phyloP scores from a whole-genome alignment of 208 protist genomes.

The Leishmania turanica region DNA sequence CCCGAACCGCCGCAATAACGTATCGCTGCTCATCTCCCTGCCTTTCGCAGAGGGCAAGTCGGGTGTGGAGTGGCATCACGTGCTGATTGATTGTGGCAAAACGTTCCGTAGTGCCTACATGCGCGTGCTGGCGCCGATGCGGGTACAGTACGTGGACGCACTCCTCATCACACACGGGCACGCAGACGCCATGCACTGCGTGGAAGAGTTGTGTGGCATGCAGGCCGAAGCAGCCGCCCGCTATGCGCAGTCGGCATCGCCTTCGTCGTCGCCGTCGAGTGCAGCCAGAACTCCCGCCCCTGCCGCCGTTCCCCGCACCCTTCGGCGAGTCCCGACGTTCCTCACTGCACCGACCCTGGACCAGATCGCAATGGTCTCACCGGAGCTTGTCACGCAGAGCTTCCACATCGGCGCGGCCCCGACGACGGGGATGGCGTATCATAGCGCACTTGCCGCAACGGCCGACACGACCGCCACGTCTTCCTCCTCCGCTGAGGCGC shows the following conservation, averaged over 20 bases:
- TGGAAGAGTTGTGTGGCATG: conserved; percentile 89
- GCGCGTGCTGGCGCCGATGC: conserved; percentile 65
- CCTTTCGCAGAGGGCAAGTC: conserved; percentile 17
- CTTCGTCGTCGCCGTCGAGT: not conserved
- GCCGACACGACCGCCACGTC: conserved; percentile 10
- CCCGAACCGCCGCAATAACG: conserved; percentile 80
- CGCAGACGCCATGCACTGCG: conserved; percentile 77
- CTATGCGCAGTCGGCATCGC: not conserved
- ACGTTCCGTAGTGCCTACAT: conserved; percentile 91
- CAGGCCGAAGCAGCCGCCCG: conserved; percentile 44
- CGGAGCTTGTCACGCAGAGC: conserved; percentile 38
- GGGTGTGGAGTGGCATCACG: conserved; percentile 29
- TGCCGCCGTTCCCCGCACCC: conserved; percentile 8
- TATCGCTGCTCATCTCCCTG: conserved; percentile 72
- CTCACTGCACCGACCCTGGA: conserved; percentile 52
- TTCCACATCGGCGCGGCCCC: conserved; percentile 25
- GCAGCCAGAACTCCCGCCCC: not conserved
- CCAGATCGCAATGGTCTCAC: conserved; percentile 55
- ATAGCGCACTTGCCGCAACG: conserved; percentile 11
- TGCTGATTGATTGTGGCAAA: conserved; percentile 90
- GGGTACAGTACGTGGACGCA: conserved; percentile 66
- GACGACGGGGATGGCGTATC: conserved; percentile 16
- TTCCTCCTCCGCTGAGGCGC: conserved; percentile 7
- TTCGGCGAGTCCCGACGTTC: conserved; percentile 64
- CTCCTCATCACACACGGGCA: conserved; percentile 91